These are phyloP conservation scores for Crataegus laevigata DNA, from an alignment of 306 rosid species.

Conservation along the genomic window DNA sequence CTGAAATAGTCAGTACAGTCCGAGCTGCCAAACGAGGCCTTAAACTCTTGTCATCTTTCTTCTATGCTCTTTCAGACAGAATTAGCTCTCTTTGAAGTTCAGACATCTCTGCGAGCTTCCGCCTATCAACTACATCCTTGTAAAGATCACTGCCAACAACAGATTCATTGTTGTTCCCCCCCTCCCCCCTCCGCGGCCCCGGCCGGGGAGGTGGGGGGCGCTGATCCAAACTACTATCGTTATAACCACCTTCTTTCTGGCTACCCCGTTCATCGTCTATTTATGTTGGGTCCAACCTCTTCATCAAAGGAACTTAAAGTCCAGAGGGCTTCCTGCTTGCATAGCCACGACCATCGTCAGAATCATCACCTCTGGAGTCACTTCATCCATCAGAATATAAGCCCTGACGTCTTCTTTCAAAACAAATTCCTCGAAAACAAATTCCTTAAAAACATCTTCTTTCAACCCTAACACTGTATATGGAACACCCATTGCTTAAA, in stretches of 20 bases:
- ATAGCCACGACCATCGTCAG: slow-evolving; percentile 58
- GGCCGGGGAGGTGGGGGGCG: no score
- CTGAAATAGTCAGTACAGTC: no score
- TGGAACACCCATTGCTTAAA: no score
- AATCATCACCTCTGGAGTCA: slow-evolving; percentile 69
- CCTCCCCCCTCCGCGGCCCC: no score
- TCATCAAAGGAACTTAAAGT: slow-evolving; percentile 69
- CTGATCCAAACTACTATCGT: slow-evolving; percentile 42
- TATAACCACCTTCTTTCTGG: slow-evolving; percentile 61
- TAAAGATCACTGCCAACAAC: slow-evolving; percentile 87
- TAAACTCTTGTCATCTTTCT: slow-evolving; percentile 66
- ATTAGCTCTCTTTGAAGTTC: slow-evolving; percentile 97
- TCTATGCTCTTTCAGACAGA: slow-evolving; percentile 70
- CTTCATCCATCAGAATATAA: slow-evolving; percentile 79
- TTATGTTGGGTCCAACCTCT: slow-evolving; percentile 72
- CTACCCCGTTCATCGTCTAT: slow-evolving; percentile 72
- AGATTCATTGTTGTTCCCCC: slow-evolving; percentile 51
- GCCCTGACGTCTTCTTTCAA: slow-evolving; percentile 53
- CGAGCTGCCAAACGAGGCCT: no score
- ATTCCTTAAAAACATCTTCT: background rate
- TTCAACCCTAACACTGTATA: no score
- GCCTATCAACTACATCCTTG: slow-evolving; percentile 71
- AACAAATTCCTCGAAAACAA: background rate
- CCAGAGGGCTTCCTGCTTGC: slow-evolving; percentile 47
- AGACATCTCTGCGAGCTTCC: slow-evolving; percentile 84